Evolutionary conservation across 2,329 filamentous ascomycete species (phyloP), one percentile per base, ranked within the genome.

Genomic region (Trichophyton benhamiae): DNA sequence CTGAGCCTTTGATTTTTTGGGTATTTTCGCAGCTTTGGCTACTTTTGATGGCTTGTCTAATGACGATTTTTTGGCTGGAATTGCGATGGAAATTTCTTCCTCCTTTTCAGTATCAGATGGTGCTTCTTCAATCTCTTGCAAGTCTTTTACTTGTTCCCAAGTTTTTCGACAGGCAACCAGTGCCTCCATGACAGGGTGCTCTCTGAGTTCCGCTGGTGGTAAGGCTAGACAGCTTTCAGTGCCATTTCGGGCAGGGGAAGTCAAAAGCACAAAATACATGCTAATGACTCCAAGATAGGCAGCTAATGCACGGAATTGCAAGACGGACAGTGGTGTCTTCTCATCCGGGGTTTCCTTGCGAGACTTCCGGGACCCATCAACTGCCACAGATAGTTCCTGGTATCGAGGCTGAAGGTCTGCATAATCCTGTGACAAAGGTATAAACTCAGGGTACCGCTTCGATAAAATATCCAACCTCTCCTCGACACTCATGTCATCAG

Each of bases 211-310:
- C n/a, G 81, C 79, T 3, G 92, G 88, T 60, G 88, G 82, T 65
- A 95, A 75, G 0, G 89, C 81, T 62, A 84, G 80, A 11, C 76
- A 74, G 0, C 77, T 74, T 6, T 79, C 80, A 41, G 79, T 75
- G 0, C 78, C 76, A 62, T 85, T 83, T 58, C 85, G 80, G 1
- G 86, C 82, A 0, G 89, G 86, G 0, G 90, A 95, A 9, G 90
- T 89, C n/a, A 99, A 77, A 41, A 97, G 82, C 42, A 91, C 89
- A 72, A 99, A 96, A 74, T 99, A 99, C 84, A 96, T 91, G 57
- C 88, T 87, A 66, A 99, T 79, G 0, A 89, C 82, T 49, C 88
- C 90, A 25, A 97, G 79, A 71, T 99, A 97, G 63, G 91, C 89
- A 3, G 89, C 87, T 44, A 95, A 79, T 9, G 91, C 85, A 72